phyloP scores from a whole-genome alignment of 257 asterid species.

The Solanum virginianum region DNA sequence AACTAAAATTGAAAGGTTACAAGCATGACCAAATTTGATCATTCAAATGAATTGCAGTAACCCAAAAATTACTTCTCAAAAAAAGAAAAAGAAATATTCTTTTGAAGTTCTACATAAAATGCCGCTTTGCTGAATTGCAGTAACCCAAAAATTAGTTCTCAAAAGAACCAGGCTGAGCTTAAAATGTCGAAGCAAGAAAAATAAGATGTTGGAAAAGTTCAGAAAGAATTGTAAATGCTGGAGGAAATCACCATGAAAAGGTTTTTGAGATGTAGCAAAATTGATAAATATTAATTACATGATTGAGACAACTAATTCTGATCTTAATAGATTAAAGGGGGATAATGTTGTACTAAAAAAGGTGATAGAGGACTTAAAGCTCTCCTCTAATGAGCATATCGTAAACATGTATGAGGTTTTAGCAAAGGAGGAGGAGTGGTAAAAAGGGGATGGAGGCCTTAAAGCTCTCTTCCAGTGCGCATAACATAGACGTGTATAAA shows the following conservation, averaged over 20 bases:
- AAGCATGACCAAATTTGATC: too few species aligned
- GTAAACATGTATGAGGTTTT: constrained; percentile 25
- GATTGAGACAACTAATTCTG: constrained; percentile 24
- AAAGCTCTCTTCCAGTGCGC: constrained; percentile 6
- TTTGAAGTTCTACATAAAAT: too few species aligned
- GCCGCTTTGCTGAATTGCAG: too few species aligned
- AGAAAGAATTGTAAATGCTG: constrained; percentile 39
- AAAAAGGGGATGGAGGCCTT: not conserved
- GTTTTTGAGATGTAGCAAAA: constrained; percentile 50
- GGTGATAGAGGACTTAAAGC: constrained; percentile 35
- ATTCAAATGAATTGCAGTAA: too few species aligned
- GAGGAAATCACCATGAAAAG: constrained; percentile 51
- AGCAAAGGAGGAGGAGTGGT: constrained; percentile 37
- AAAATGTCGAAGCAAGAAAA: constrained; percentile 60
- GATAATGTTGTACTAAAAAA: constrained; percentile 26
- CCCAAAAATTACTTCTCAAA: too few species aligned
- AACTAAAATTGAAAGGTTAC: too few species aligned
- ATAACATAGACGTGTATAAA: constrained; percentile 24
- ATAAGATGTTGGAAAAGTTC: constrained; percentile 39
- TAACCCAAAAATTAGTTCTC: too few species aligned
- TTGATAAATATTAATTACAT: constrained; percentile 30
- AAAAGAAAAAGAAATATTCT: too few species aligned
- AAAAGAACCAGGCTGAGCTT: constrained; percentile 49
- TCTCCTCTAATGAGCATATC: constrained; percentile 9
- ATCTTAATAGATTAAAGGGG: constrained; percentile 25